Base-by-base conservation (phyloP, 306 rosid species). In the Macrotyloma uniflorum region DNA sequence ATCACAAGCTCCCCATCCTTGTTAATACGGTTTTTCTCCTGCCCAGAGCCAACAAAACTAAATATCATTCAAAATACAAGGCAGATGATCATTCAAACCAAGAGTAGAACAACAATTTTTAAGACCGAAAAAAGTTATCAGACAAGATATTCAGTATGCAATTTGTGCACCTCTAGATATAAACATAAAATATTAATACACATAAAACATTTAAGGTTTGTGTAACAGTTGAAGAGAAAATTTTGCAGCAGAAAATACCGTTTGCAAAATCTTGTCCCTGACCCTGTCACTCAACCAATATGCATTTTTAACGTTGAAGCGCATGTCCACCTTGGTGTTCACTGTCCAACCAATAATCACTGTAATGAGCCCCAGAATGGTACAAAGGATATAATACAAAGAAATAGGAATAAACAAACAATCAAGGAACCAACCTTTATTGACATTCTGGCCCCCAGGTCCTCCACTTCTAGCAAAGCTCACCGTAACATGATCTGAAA, bases 241-340 rank as follows among this genome's bases (percentile, higher is more conserved):
- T 33, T 70, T 40, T 32, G 49, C 19, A 15, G 32, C 42, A 67
- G 12, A 42, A 42, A 54, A 85, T 78, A 91, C 97, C 93, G 79
- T 87, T 82, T 89, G 97, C 38, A 89, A 32, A 79, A 95, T 95
- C 90, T 36, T 91, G 64, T 95, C 98, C 86, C 93, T 87, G 78
- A 95, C 81, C 83, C 91, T 84, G 28, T 92, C 92, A 70, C 91
- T 84, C 24, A 92, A 86, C 97, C 98, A 94, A 82, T 85, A 50
- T 1, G 97, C 97, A 51, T 89, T 88, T 72, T 85, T 65, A 64
- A 95, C 91, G 67, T 91, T 92, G 89, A 95, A 95, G 19, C 98
- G 98, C 98, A 95, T 95, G 74, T 95, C 98, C 78, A 95, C 98
- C 95, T 95, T 91, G 18, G 98, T 95, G 79, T 92, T 95, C 89